Evolutionary conservation across 495 filamentous ascomycete species (phyloP), one percentile per base, ranked within the genome.

Genomic region (Neurospora intermedia): DNA sequence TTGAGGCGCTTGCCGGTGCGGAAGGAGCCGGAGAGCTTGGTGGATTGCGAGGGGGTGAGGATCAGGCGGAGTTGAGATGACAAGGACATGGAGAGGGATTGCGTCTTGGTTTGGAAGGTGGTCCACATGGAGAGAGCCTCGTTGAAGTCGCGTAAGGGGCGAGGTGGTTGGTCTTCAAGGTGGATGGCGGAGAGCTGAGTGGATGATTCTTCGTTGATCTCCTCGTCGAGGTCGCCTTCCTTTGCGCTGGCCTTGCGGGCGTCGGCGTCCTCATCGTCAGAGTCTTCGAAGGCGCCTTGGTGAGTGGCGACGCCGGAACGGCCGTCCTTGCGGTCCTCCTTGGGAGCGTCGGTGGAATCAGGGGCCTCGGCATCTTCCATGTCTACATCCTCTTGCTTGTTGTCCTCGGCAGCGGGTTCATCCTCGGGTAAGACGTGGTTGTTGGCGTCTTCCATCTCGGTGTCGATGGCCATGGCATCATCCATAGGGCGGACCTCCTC

Each of bases 1-100:
- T 98, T 98, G 76, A 99, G 92, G 2, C 96, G 92, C 80, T 99
- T 98, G 70, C 96, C 96, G 0, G 96, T 98, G 77, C 95, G 92
- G 87, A 96, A 98, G 80, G 97, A 94, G 74, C 96, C 96, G 3
- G 95, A 94, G 77, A 98, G 91, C 78, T 97, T 99, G 62, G 96
- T 97, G 23, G 96, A 95, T 62, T 94, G 90, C 0, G 96, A 98
- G 0, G 96, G 96, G 3, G 93, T 91, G 20, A 99, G 90, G 79
- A 99, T 98, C 39, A 99, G 90, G 42, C 95, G 93, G 42, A 99
- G 91, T 76, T 98, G 96, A 74, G 96, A 94, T 31, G 94, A 97
- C 0, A 99, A 83, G 6, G 91, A 89, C 72, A 95, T 89, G 1
- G 96, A 96, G 70, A 98, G 91, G 43, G 90, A 85, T 71, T 93